phyloP scores from a whole-genome alignment of 805 yeast species.

The Candida oleophila region DNA sequence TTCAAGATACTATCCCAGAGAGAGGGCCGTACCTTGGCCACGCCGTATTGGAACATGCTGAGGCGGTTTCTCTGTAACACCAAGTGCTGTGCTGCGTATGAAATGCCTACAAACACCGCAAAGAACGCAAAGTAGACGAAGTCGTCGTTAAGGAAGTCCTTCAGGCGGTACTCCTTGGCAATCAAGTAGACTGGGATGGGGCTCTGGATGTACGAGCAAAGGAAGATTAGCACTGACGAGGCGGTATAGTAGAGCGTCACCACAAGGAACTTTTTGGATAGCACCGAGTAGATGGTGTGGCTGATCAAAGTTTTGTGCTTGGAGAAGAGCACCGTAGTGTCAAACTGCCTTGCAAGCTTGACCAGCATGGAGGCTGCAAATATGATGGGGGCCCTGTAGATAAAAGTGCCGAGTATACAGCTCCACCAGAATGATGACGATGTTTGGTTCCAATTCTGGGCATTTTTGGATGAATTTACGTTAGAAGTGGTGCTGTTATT shows the following conservation, averaged over 20 bases:
- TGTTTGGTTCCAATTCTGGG: background rate
- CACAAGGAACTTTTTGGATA: conserved; percentile 16
- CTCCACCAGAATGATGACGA: conserved; percentile 25
- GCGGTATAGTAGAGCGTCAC: conserved; percentile 18
- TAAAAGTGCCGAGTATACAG: conserved; percentile 18
- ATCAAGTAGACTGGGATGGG: background rate
- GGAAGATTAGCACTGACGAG: conserved; percentile 21
- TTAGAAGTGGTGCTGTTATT: background rate
- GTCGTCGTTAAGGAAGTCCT: conserved; percentile 39
- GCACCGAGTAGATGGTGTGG: conserved; percentile 25
- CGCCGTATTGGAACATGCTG: conserved; percentile 45
- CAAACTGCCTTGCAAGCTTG: conserved; percentile 16
- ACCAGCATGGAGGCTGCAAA: conserved; percentile 27
- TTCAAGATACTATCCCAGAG: conserved; percentile 17
- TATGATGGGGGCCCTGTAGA: conserved; percentile 29
- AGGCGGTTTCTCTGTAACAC: conserved; percentile 57
- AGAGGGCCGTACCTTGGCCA: conserved; percentile 41
- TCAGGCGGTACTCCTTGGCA: conserved; percentile 30
- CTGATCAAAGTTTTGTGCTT: conserved; percentile 30
- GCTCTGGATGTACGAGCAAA: conserved; percentile 1
- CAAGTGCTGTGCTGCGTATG: conserved; percentile 52
- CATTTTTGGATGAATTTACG: background rate
- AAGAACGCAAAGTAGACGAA: conserved; percentile 53
- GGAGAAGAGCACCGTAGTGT: conserved; percentile 30
- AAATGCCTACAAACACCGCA: conserved; percentile 35